phyloP scores from a whole-genome alignment of 2,329 filamentous ascomycete species.

The Fusarium domesticum region DNA sequence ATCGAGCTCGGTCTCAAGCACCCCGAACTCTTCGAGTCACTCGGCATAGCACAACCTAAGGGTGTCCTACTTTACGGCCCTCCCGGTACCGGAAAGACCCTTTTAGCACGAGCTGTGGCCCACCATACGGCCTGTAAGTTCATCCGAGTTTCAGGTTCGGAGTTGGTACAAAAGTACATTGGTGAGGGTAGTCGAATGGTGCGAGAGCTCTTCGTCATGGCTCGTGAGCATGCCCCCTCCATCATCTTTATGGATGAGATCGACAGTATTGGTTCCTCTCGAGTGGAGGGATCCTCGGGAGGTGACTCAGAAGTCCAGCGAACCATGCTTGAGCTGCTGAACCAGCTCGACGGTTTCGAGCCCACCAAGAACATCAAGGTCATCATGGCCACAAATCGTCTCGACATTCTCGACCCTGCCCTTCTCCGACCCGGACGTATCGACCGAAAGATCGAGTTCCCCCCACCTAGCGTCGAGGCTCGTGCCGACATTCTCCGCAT shows the following conservation, averaged over 20 bases:
- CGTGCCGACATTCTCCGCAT: constrained; percentile 97
- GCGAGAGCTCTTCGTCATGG: constrained; percentile 98
- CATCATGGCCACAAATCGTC: constrained; percentile 98
- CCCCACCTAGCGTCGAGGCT: constrained; percentile 91
- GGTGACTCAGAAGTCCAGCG: constrained; percentile 98
- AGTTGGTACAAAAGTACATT: constrained; percentile 98
- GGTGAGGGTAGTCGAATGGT: constrained; percentile 98
- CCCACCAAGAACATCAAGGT: constrained; percentile 99
- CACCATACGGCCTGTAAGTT: constrained; percentile 99
- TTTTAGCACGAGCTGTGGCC: constrained; percentile 90
- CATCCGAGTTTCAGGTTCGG: constrained; percentile 92
- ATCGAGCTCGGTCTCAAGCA: constrained; percentile 98
- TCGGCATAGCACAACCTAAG: constrained; percentile 97
- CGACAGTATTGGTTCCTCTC: constrained; percentile 95
- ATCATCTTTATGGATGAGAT: constrained; percentile 99
- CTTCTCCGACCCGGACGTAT: constrained; percentile 94
- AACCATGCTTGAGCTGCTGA: constrained; percentile 96
- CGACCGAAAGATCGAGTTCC: constrained; percentile 98
- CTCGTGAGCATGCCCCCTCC: constrained; percentile 91
- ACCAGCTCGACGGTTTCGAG: constrained; percentile 98
- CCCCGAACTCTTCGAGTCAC: constrained; percentile 97
- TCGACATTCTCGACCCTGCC: constrained; percentile 95
- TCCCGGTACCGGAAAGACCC: constrained; percentile 94
- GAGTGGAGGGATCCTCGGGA: constrained; percentile 91
- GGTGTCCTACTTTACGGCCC: constrained; percentile 95